These are phyloP conservation scores for Aspergillus sclerotioniger DNA, from an alignment of 495 filamentous ascomycete species.

Conservation along the genomic window DNA sequence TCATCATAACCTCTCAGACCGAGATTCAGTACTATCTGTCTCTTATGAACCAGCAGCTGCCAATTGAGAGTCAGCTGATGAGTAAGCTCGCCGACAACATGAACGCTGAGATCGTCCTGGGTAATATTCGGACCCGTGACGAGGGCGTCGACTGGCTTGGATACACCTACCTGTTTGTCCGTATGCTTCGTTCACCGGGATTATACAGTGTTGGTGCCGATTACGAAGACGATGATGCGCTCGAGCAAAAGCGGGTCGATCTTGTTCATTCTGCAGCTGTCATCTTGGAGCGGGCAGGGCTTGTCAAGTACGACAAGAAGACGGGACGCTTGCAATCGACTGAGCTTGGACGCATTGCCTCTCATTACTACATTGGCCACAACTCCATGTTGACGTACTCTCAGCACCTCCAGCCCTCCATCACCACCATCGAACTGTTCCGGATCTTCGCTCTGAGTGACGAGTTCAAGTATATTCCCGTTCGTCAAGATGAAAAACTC, in stretches of 20 bases:
- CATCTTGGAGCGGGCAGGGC: slow-evolving; percentile 80
- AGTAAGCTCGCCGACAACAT: slow-evolving; percentile 94
- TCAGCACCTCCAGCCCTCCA: slow-evolving; percentile 87
- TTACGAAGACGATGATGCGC: slow-evolving; percentile 84
- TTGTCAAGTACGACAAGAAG: slow-evolving; percentile 95
- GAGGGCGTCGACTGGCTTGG: slow-evolving; percentile 98
- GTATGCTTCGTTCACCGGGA: slow-evolving; percentile 94
- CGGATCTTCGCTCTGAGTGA: slow-evolving; percentile 95
- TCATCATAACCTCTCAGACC: slow-evolving; percentile 92
- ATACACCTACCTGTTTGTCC: slow-evolving; percentile 96
- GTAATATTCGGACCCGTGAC: slow-evolving; percentile 88
- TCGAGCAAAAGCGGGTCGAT: slow-evolving; percentile 97
- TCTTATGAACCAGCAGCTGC: slow-evolving; percentile 92
- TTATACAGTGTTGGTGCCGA: slow-evolving; percentile 95
- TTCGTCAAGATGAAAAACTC: slow-evolving; percentile 95
- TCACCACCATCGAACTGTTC: slow-evolving; percentile 92
- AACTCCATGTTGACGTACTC: slow-evolving; percentile 97
- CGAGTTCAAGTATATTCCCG: slow-evolving; percentile 98
- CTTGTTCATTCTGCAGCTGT: slow-evolving; percentile 90
- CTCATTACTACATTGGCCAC: slow-evolving; percentile 97
- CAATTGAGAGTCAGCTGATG: slow-evolving; percentile 94
- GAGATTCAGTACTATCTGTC: slow-evolving; percentile 98
- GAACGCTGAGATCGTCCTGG: slow-evolving; percentile 95
- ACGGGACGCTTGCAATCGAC: slow-evolving; percentile 85
- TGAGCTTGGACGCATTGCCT: slow-evolving; percentile 91